Evolutionary conservation across 305 asterid genomes (phyloP).

Genomic region (Rubia occidens): DNA sequence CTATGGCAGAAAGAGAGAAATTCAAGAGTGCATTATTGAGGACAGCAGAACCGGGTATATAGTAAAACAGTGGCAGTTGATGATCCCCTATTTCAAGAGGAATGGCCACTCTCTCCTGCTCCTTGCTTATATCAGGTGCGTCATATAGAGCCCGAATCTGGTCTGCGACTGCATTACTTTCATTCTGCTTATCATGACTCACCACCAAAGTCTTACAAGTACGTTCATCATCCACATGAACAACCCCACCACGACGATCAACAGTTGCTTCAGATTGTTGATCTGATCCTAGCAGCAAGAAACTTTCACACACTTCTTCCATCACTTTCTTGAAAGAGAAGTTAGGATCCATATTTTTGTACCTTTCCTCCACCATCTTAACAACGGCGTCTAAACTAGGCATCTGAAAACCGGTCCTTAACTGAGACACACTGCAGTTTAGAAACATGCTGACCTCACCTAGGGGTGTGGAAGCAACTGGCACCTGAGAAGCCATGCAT

Average conservation of each 20-base stretch:
- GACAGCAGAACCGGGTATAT: conserved; percentile 60
- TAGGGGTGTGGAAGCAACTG: conserved; percentile 58
- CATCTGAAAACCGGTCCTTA: conserved; percentile 31
- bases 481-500: conserved; percentile 14
- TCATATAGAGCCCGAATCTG: conserved; percentile 23
- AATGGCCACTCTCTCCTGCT: conserved; percentile 65
- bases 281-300: conserved; percentile 40
- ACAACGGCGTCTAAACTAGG: conserved; percentile 43
- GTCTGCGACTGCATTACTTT: conserved; percentile 28
- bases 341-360: conserved; percentile 30
- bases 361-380: conserved; percentile 39
- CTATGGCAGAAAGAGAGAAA: conserved; percentile 68
- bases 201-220: conserved; percentile 28
- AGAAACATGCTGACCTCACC: conserved; percentile 46
- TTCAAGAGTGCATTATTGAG: conserved; percentile 63
- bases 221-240: conserved; percentile 24
- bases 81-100: conserved; percentile 49
- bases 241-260: conserved; percentile 21
- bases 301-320: conserved; percentile 39
- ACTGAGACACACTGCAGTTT: conserved; percentile 26
- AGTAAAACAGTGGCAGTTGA: conserved; percentile 60
- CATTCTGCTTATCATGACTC: conserved; percentile 26
- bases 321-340: conserved; percentile 35
- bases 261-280: neutral
- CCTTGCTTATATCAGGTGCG: conserved; percentile 64